Conservation (phyloP, 2,329 filamentous ascomycete species). For the Botryotinia globosa region DNA sequence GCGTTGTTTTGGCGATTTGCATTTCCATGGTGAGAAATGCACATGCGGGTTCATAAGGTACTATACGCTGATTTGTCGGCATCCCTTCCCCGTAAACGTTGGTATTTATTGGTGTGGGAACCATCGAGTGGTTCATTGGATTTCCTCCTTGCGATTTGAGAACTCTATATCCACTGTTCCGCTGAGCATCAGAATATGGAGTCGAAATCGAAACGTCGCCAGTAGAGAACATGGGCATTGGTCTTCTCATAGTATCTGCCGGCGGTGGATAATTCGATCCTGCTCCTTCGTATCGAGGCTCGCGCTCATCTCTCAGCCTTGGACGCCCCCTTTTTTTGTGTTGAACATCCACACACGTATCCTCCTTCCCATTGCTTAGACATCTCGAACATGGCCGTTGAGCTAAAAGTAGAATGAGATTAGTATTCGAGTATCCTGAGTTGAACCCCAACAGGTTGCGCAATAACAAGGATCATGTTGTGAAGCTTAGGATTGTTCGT, state of each 20-base stretch:
- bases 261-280: constrained; percentile 34
- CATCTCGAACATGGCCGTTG: constrained; percentile 78
- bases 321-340: constrained; percentile 83
- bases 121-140: constrained; percentile 44
- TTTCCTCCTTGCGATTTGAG: constrained; percentile 51
- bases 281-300: constrained; percentile 52
- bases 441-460: background rate
- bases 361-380: constrained; percentile 74
- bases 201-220: constrained; percentile 42
- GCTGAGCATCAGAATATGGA: constrained; percentile 46
- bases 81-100: constrained; percentile 46
- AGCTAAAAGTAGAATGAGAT: constrained; percentile 45
- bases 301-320: constrained; percentile 69
- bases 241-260: constrained; percentile 43
- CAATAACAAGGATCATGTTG: background rate
- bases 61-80: constrained; percentile 34
- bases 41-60: constrained; percentile 48
- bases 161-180: constrained; percentile 49
- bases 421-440: background rate
- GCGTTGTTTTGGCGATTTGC: constrained; percentile 56
- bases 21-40: constrained; percentile 59
- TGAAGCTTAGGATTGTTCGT: background rate
- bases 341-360: constrained; percentile 77
- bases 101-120: constrained; percentile 47
- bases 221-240: constrained; percentile 51